A percentile compares a stretch with the other conserved stretches of the same genome.
Conservation (phyloP, 805 yeast species). For the Suhomyces kilbournensis region DNA sequence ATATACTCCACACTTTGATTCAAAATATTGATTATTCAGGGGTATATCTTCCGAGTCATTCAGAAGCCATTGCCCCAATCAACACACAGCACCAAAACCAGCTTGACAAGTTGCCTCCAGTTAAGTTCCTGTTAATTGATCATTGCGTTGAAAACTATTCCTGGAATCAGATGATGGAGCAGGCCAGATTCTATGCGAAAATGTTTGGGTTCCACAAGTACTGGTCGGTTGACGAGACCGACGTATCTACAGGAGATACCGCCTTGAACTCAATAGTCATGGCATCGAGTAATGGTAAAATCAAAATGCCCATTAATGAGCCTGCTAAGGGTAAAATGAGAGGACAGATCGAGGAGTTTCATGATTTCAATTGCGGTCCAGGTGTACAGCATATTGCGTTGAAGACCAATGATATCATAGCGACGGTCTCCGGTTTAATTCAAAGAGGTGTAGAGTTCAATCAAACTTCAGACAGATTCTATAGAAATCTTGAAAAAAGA, state of each 20-base stretch:
- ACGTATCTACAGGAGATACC: conserved; percentile 65
- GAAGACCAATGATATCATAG: conserved; percentile 57
- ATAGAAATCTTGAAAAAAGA: conserved; percentile 45
- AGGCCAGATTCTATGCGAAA: conserved; percentile 57
- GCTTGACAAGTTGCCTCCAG: conserved; percentile 23
- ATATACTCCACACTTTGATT: conserved; percentile 67
- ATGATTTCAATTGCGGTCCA: conserved; percentile 72
- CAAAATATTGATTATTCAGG: conserved; percentile 44
- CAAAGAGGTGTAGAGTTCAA: conserved; percentile 72
- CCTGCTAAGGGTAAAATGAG: conserved; percentile 67
- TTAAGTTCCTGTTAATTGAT: conserved; percentile 51
- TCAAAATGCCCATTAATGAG: conserved; percentile 83
- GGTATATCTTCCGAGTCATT: conserved; percentile 52
- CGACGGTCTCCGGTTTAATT: conserved; percentile 51
- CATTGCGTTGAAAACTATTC: conserved; percentile 80
- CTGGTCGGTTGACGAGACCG: conserved; percentile 83
- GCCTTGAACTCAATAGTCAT: conserved; percentile 74
- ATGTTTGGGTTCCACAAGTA: conserved; percentile 72
- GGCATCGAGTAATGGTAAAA: conserved; percentile 61
- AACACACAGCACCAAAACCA: conserved; percentile 4
- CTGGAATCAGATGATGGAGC: conserved; percentile 61
- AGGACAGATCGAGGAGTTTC: conserved; percentile 81
- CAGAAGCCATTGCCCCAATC: conserved; percentile 8
- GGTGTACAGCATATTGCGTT: conserved; percentile 86
- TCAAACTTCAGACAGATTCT: conserved; percentile 55